These are phyloP conservation scores for Pterocarpus santalinus DNA, from an alignment of 306 rosid species.

Conservation along the genomic window DNA sequence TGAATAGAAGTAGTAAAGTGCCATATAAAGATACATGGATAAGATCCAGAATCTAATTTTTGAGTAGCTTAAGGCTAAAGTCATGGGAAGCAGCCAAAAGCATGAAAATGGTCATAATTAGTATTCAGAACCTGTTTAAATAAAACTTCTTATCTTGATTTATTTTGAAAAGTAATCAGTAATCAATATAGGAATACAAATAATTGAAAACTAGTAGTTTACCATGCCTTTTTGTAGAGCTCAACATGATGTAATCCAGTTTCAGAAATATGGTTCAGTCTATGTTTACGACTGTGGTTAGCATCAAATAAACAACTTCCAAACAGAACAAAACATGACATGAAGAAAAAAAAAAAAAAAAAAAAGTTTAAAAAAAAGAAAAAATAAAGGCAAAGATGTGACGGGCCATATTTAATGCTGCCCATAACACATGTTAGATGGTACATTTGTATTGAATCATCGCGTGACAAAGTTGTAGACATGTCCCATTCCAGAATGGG, in stretches of 20 bases:
- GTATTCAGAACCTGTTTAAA: too few relatives aligned
- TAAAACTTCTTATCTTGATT: neutral
- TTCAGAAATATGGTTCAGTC: too few relatives aligned
- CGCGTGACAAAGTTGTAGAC: constrained; percentile 19
- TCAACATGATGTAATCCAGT: too few relatives aligned
- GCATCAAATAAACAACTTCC: neutral
- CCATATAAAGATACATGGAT: too few relatives aligned
- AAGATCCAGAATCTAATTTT: neutral
- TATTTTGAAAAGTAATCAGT: too few relatives aligned
- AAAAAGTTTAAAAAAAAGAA: too few relatives aligned
- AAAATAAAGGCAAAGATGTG: neutral
- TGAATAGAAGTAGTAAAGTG: too few relatives aligned
- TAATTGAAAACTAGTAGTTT: too few relatives aligned
- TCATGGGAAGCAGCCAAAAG: neutral
- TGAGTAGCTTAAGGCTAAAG: neutral
- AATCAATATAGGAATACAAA: too few relatives aligned
- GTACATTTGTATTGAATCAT: constrained; percentile 1
- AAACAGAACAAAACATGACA: neutral
- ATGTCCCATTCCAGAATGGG: constrained; percentile 11
- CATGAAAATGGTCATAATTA: too few relatives aligned
- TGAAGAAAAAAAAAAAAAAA: neutral
- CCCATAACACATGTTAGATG: neutral
- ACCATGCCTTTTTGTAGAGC: too few relatives aligned
- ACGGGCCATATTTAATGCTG: neutral
- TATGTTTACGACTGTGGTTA: neutral